Percentiles rank a stretch among this genome's conserved stretches.
These are phyloP conservation scores for Chlamydomonas schloesseri DNA, from an alignment of 139 green algal genomes.

Conservation along the genomic window DNA sequence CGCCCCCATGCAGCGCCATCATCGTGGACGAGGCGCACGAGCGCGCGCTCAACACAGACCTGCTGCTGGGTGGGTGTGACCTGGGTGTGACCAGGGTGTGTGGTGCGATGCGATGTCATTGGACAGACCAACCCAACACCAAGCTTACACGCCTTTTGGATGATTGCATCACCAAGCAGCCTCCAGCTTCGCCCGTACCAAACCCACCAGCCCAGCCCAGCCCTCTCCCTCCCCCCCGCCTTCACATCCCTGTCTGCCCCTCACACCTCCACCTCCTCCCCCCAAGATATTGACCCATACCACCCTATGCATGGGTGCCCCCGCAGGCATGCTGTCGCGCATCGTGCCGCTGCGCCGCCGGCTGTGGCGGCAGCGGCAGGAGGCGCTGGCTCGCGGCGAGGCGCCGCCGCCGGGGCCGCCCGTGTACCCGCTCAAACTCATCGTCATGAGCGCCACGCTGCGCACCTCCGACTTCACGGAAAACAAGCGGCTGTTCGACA, in stretches of 20 bases:
- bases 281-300: too few species aligned
- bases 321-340: slow-evolving; percentile 89
- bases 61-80: slow-evolving; percentile 79
- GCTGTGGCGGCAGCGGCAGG: slow-evolving; percentile 65
- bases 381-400: slow-evolving; percentile 25
- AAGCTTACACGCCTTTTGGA: too few species aligned
- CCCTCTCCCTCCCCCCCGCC: too few species aligned
- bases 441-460: slow-evolving; percentile 98
- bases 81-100: background rate
- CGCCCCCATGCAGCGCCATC: slow-evolving; percentile 68
- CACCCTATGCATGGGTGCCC: too few species aligned
- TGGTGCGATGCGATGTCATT: too few species aligned
- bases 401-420: slow-evolving; percentile 9
- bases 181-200: too few species aligned
- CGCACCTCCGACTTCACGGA: slow-evolving; percentile 85
- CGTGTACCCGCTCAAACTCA: slow-evolving; percentile 91
- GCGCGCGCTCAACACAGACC: slow-evolving; percentile 90
- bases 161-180: too few species aligned
- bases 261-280: background rate
- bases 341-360: slow-evolving; percentile 84
- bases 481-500: slow-evolving; percentile 84
- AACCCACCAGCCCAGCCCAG: too few species aligned
- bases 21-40: slow-evolving; percentile 97
- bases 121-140: too few species aligned
- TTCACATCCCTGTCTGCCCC: too few species aligned